phyloP scores from a whole-genome alignment of 768 basidiomycete species.

The Termitomyces sp. region DNA sequence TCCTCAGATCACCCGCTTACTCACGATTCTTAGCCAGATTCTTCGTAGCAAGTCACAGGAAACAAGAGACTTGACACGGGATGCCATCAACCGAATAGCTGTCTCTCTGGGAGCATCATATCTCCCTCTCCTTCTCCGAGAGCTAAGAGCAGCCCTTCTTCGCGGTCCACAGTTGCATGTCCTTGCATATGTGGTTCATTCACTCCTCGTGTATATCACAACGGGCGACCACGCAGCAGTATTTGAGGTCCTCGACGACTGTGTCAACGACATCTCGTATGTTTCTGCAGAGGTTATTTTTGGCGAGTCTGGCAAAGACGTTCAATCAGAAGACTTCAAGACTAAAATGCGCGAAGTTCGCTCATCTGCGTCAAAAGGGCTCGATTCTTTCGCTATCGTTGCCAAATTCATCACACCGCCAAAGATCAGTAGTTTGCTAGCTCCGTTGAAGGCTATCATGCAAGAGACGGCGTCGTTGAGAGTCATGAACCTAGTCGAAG shows the following conservation, averaged over 20 bases:
- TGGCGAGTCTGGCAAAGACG: conserved; percentile 89
- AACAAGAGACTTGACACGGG: conserved; percentile 81
- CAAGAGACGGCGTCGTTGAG: conserved; percentile 79
- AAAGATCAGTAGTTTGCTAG: conserved; percentile 71
- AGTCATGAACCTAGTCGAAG: conserved; percentile 82
- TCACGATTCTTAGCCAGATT: conserved; percentile 86
- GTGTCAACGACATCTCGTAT: conserved; percentile 75
- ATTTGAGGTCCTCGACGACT: conserved; percentile 69
- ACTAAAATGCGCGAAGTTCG: conserved; percentile 93
- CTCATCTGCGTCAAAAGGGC: conserved; percentile 73
- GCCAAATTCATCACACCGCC: conserved; percentile 76
- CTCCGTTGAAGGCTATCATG: conserved; percentile 81
- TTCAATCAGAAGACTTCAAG: conserved; percentile 85
- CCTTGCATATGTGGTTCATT: conserved; percentile 79
- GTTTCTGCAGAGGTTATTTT: conserved; percentile 89
- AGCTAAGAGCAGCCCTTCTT: conserved; percentile 78
- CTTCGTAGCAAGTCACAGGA: conserved; percentile 94
- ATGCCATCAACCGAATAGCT: conserved; percentile 79
- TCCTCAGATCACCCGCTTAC: conserved; percentile 66
- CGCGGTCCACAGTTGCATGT: conserved; percentile 96
- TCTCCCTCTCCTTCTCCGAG: conserved; percentile 69
- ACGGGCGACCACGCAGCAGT: conserved; percentile 46
- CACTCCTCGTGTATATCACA: conserved; percentile 79
- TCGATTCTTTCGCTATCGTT: conserved; percentile 82
- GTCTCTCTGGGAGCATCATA: conserved; percentile 69